Base-by-base conservation (phyloP, 2,329 filamentous ascomycete species). In the Plenodomus biglobosus region DNA sequence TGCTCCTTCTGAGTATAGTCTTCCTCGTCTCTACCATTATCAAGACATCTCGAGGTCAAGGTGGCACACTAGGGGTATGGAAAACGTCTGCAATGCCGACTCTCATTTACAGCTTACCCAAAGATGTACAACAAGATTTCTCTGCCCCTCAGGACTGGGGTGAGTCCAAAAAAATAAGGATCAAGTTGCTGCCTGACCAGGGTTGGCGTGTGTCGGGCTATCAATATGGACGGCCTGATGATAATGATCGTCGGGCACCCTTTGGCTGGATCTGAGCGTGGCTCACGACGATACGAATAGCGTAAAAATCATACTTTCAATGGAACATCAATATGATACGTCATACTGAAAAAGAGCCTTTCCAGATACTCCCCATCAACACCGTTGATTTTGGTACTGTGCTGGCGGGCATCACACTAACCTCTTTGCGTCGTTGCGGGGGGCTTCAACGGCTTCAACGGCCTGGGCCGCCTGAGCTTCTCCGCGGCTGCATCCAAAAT, bases 21-120 rank as follows among this genome's bases (percentile, higher is more conserved):
- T 69, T 66, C 19, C 36, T 71, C 8, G 18, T 60, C 1, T 48
- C 57, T 1, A 66, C 65, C 0, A 67, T 37, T 8, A 18, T 18
- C 18, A 37, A 37, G 18, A 37, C 35, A 18, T 37, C 35, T 3
- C 5, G 19, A 20, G 46, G 44, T n/a, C 38, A 44, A 8, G 13
- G 40, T 1, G 32, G 19, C 3, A 40, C 22, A 5, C 36, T 50
- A 1, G 56, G 42, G 2, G 22, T 61, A 1, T 68, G 63, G 64
- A 68, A 68, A 42, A 61, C 50, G 0, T 58, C 55, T 7, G 53
- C 53, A 1, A 53, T 58, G 40, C 52, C 53, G 10, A 37, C 53
- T 1, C 35, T 58, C 8, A 42, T 58, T 3, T 54, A 56, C 16
- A 40, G 53, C 19, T 43, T 58, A 1, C 55, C 53, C 1, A 24